Percentiles rank a stretch among this genome's conserved stretches.
phyloP scores from a whole-genome alignment of 73 alveolate genomes.

The Paramecium sexaurelia region DNA sequence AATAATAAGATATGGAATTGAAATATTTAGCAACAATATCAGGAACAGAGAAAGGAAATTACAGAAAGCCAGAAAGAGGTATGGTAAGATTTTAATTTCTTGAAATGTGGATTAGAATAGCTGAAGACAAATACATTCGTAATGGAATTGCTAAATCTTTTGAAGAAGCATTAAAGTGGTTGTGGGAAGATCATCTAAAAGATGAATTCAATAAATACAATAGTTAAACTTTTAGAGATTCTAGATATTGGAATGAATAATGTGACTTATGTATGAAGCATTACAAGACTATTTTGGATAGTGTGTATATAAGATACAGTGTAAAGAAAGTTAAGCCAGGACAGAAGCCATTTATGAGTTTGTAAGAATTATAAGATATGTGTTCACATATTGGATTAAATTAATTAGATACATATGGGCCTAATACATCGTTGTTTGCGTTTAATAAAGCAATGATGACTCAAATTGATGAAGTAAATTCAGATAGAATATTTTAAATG shows the following conservation, averaged over 20 bases:
- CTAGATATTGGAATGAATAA: neutral
- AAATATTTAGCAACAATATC: slow-evolving; percentile 51
- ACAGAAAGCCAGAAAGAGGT: slow-evolving; percentile 66
- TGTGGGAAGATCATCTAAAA: slow-evolving; percentile 59
- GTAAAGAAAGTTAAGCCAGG: slow-evolving; percentile 85
- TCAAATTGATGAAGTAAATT: slow-evolving; percentile 72
- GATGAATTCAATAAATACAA: slow-evolving; percentile 16
- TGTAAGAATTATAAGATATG: slow-evolving; percentile 68
- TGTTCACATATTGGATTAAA: slow-evolving; percentile 53
- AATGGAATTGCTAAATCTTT: slow-evolving; percentile 29
- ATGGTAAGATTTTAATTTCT: slow-evolving; percentile 59
- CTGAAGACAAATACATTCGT: slow-evolving; percentile 61
- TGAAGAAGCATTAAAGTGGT: slow-evolving; percentile 63
- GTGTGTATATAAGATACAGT: neutral
- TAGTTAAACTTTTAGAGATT: slow-evolving; percentile 71
- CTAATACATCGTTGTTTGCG: slow-evolving; percentile 66
- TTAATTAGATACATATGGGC: slow-evolving; percentile 49
- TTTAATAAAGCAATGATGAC: slow-evolving; percentile 79
- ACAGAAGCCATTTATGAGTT: slow-evolving; percentile 70
- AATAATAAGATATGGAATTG: slow-evolving; percentile 45
- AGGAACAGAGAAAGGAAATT: slow-evolving; percentile 54
- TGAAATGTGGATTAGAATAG: slow-evolving; percentile 65
- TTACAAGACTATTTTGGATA: neutral
- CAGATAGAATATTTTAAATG: slow-evolving; percentile 73
- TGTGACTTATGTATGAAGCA: slow-evolving; percentile 34